These are phyloP conservation scores for Trichoderma asperelloides DNA, from an alignment of 495 filamentous ascomycete genomes.

Conservation along the genomic window DNA sequence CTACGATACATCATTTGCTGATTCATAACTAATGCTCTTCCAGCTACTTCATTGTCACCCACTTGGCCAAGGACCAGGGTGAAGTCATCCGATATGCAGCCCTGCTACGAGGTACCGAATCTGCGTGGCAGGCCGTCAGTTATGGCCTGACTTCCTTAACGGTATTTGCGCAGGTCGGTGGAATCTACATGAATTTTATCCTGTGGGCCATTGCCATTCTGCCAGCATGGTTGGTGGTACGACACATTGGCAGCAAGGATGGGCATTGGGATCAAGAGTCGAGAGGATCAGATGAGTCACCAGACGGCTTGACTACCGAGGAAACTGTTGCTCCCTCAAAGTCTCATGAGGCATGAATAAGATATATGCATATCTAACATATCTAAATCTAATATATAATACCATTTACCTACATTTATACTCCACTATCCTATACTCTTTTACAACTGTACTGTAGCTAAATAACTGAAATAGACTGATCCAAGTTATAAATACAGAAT, in stretches of 20 bases:
- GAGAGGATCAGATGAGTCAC: not conserved
- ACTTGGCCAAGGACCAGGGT: slow-evolving; percentile 44
- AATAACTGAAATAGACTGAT: no score
- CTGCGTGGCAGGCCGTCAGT: slow-evolving; percentile 52
- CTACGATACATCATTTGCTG: not conserved
- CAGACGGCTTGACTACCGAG: not conserved
- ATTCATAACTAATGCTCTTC: not conserved
- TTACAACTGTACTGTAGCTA: no score
- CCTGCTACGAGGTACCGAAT: slow-evolving; percentile 52
- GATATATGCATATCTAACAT: no score
- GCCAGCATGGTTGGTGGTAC: slow-evolving; percentile 52
- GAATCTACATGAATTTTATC: slow-evolving; percentile 54
- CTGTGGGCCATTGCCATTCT: slow-evolving; percentile 48
- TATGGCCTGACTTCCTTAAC: slow-evolving; percentile 49
- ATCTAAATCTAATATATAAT: no score
- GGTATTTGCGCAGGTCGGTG: slow-evolving; percentile 50
- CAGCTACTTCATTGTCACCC: slow-evolving; percentile 54
- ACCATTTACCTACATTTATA: no score
- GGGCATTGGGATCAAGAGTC: slow-evolving; percentile 1
- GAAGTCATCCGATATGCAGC: slow-evolving; percentile 54
- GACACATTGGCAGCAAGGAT: slow-evolving; percentile 33
- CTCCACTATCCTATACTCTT: no score
- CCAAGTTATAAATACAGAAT: no score
- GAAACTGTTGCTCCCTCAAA: not conserved
- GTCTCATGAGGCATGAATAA: not conserved